Percentiles rank a stretch among this genome's conserved stretches.
These are phyloP conservation scores for Hydnomerulius pinastri DNA, from an alignment of 768 basidiomycete species.

Conservation along the genomic window DNA sequence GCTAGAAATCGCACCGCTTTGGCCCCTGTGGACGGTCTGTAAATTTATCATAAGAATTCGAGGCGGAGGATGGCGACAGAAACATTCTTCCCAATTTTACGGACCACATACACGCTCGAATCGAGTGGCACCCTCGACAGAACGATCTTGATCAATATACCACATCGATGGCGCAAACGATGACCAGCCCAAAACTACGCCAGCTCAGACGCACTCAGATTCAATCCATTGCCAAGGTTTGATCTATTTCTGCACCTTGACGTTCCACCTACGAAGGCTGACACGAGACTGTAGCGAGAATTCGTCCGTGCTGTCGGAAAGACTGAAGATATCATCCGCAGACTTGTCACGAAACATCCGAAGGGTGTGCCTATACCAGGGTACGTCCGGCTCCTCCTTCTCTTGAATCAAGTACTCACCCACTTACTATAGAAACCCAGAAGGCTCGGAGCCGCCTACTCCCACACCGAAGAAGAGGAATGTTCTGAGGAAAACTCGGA, in stretches of 20 bases:
- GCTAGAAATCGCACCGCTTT: neutral
- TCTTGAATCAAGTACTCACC: neutral
- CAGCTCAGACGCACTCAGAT: slow-evolving; percentile 21
- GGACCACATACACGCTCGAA: neutral
- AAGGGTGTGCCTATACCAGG: slow-evolving; percentile 20
- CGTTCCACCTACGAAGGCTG: neutral
- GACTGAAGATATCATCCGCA: slow-evolving; percentile 29
- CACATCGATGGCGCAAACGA: neutral
- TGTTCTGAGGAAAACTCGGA: neutral
- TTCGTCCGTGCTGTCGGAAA: slow-evolving; percentile 26
- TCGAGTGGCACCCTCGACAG: neutral
- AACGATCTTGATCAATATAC: neutral
- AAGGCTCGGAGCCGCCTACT: slow-evolving; percentile 1
- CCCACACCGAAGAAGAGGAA: neutral
- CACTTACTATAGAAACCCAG: neutral
- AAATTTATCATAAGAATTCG: neutral
- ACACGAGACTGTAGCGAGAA: slow-evolving; percentile 20
- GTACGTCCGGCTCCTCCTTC: slow-evolving; percentile 2
- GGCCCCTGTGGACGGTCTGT: neutral
- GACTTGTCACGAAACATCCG: slow-evolving; percentile 28
- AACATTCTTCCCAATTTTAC: neutral
- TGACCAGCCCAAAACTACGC: slow-evolving; percentile 22
- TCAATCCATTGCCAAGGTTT: slow-evolving; percentile 28
- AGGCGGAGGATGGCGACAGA: neutral
- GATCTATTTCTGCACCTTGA: neutral